Evolutionary conservation across 208 protist species (phyloP), one percentile per base, ranked within the genome.

Genomic region (Novymonas esmeraldas): DNA sequence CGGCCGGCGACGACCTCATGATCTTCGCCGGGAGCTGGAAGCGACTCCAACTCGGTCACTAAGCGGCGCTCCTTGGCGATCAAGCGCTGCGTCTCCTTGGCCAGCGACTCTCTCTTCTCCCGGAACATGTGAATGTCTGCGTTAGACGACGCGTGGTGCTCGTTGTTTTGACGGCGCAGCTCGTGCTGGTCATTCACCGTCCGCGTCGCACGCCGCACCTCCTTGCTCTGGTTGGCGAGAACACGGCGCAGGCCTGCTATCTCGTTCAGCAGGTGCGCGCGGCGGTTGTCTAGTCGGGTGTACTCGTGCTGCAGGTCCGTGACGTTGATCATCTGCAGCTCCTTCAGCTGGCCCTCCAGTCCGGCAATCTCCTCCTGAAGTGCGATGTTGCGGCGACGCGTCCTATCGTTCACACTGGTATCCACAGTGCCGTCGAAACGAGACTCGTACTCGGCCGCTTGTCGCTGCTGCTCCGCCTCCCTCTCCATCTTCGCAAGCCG

Each of bases 171-270:
- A 10, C 73, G 65, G n/a, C 82, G 82, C 60, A 92, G 46, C 41
- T 82, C 74, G 50, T 85, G 72, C 36, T 87, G 82, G 22, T 70
- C 62, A 51, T 82, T 80, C 22, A 82, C 65, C 31, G 70, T 62
- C 34, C 73, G 70, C 6, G 86, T 88, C 48, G 79, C 88, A 33
- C 86, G 79, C 14, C 70, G 64, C 24, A 96, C 88, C 18, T 90
- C 86, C 44, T 74, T 76, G 54, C 71, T 64, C 59, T 96, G 91
- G 64, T 96, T 89, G 11, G 64, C 82, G n/a, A 90, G 74, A 64
- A 96, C 81, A 57, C 87, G 92, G 2, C 76, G 77, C n/a, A 96
- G 73, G 41, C 87, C 76, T 9, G 82, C 79, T 46, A 81, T 89
- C 64, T 96, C 91, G 70, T 94, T 93, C 51, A 82, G 72, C 28